A percentile compares a stretch with the other conserved stretches of the same genome.
These are phyloP conservation scores for Hymenochaete sp. DNA, from an alignment of 1,284 basidiomycete genomes.

Conservation along the genomic window DNA sequence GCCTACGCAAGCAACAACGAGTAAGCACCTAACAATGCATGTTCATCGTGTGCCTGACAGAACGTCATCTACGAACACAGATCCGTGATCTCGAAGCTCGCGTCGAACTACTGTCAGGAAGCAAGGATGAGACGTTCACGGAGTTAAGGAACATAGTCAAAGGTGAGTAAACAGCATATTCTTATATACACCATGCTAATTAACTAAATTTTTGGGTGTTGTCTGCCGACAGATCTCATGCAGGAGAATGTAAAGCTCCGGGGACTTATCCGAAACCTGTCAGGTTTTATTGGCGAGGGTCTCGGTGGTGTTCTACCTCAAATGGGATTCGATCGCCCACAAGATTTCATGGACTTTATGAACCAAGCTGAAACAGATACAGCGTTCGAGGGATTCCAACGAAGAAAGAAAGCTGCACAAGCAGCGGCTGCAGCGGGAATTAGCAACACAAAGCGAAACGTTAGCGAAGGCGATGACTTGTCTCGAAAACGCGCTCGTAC, in stretches of 20 bases:
- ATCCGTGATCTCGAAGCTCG: conserved; percentile 89
- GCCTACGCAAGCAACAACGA: conserved; percentile 81
- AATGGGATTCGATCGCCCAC: conserved; percentile 61
- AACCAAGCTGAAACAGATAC: conserved; percentile 85
- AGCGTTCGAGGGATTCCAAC: conserved; percentile 79
- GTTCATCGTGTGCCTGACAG: conserved; percentile 11
- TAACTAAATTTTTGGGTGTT: conserved; percentile 12
- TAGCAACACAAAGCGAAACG: conserved; percentile 19
- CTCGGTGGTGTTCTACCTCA: conserved; percentile 67
- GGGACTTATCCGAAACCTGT: conserved; percentile 64
- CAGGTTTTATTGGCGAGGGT: conserved; percentile 80
- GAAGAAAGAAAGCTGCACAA: conserved; percentile 40
- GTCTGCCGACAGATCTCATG: conserved; percentile 72
- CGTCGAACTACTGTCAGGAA: conserved; percentile 83
- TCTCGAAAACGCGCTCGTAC: conserved; percentile 14
- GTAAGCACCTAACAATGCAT: conserved; percentile 29
- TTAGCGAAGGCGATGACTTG: conserved; percentile 15
- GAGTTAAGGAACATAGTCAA: conserved; percentile 77
- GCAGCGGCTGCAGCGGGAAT: conserved; percentile 23
- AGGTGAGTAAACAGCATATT: conserved; percentile 34
- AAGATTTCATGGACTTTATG: conserved; percentile 71
- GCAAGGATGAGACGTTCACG: conserved; percentile 77
- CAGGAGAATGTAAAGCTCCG: conserved; percentile 81
- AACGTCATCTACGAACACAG: conserved; percentile 37
- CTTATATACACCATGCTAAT: conserved; percentile 13